These are phyloP conservation scores for Cladorrhinum sp. DNA, from an alignment of 2,329 filamentous ascomycete genomes.

Conservation along the genomic window DNA sequence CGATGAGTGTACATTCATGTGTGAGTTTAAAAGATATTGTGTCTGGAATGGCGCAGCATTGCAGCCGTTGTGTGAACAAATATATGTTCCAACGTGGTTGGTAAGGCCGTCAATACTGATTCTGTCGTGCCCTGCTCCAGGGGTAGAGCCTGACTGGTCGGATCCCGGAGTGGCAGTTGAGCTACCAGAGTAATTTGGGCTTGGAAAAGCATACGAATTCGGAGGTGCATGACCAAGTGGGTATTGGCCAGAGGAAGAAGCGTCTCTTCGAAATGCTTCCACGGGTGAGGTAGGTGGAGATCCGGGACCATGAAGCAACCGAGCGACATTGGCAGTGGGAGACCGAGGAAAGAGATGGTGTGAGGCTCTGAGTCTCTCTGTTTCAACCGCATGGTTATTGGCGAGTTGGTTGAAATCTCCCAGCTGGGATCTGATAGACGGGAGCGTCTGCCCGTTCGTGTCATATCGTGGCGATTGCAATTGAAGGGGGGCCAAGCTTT, in stretches of 20 bases:
- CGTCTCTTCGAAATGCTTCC: constrained; percentile 43
- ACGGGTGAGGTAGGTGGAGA: constrained; percentile 52
- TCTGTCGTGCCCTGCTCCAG: constrained; percentile 41
- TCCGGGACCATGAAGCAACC: constrained; percentile 35
- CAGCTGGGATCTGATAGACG: constrained; percentile 39
- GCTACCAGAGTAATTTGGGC: constrained; percentile 42
- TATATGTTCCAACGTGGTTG: constrained; percentile 52
- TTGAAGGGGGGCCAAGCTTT: constrained; percentile 36
- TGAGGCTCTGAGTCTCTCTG: constrained; percentile 27
- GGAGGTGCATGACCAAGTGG: constrained; percentile 35
- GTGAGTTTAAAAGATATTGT: constrained; percentile 73
- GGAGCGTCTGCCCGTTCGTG: constrained; percentile 36
- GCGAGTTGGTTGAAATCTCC: constrained; percentile 30
- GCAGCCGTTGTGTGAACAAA: constrained; percentile 62
- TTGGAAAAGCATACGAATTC: constrained; percentile 29
- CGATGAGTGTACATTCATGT: constrained; percentile 68
- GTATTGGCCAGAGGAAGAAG: constrained; percentile 46
- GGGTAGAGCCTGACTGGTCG: constrained; percentile 35
- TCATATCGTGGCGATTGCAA: constrained; percentile 39
- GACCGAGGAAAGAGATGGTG: constrained; percentile 33
- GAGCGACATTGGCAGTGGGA: constrained; percentile 32
- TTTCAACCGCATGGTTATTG: constrained; percentile 27
- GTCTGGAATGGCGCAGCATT: constrained; percentile 73
- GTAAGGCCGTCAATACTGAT: constrained; percentile 60
- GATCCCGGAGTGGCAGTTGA: constrained; percentile 45